Percentiles rank a stretch among this genome's conserved stretches.
Conservation (phyloP, 305 asterid genomes). For the Solanum chacoense region DNA sequence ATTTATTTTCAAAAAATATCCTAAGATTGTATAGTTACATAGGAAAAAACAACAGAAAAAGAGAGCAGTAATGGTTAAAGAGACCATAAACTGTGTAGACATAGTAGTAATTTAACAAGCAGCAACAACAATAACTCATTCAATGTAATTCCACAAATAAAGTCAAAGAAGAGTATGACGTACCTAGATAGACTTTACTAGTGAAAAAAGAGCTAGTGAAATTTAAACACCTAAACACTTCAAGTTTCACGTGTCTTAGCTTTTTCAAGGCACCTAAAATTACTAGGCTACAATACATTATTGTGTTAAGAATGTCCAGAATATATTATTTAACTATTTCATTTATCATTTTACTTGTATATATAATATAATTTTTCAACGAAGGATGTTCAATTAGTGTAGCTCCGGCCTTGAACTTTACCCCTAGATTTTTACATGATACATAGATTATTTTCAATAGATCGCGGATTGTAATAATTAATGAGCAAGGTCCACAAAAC, state of each 20-base stretch:
- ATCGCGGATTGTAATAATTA: not conserved
- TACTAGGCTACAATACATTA: not conserved
- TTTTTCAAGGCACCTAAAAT: not conserved
- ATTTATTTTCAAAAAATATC: not conserved
- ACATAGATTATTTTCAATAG: too few relatives aligned
- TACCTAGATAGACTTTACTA: too few relatives aligned
- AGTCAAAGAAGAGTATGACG: not conserved
- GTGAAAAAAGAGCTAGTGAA: not conserved
- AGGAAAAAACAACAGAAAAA: not conserved
- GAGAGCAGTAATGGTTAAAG: not conserved
- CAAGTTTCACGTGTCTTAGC: fast-evolving
- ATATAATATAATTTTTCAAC: fast-evolving
- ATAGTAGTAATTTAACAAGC: not conserved
- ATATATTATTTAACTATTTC: too few relatives aligned
- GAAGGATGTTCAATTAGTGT: too few relatives aligned
- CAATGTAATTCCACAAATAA: not conserved
- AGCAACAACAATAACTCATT: not conserved
- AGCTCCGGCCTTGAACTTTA: too few relatives aligned
- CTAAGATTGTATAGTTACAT: not conserved
- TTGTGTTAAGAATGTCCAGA: not conserved
- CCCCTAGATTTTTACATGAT: too few relatives aligned
- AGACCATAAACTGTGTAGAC: not conserved
- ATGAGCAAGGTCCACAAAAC: not conserved
- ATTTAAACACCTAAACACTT: too few relatives aligned
- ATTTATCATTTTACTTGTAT: not conserved